Evolutionary conservation across 2,329 filamentous ascomycete species (phyloP), one percentile per base, ranked within the genome.

Genomic region (Colletotrichum costaricense): DNA sequence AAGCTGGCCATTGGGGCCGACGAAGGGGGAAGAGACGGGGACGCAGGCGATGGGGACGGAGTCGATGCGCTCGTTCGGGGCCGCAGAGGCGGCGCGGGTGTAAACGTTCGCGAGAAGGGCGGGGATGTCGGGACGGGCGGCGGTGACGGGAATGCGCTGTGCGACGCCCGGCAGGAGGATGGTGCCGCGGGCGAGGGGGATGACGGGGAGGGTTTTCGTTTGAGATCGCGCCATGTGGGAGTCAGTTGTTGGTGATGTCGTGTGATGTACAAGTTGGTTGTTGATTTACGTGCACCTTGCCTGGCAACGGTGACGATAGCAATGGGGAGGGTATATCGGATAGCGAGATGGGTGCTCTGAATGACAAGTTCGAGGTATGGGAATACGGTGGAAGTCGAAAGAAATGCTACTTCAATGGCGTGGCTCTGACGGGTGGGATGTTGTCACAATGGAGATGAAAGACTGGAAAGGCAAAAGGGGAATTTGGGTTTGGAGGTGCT

Each of bases 151-250:
- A 76, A 98, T 93, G 77, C 95, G 93, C 78, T 97, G 90, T 63
- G 95, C 92, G 69, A 95, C 91, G 75, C 95, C 95, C 4, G 97
- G 97, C 11, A 98, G 90, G 54, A 98, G 91, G 76, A 98, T 93
- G 75, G 91, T 90, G 76, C 93, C 93, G 79, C 93, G 92, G 66
- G 94, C 91, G 56, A 98, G 90, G 49, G 95, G 94, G 77, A 98
- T 93, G 78, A 98, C 85, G 58, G 96, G 94, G 42, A 98, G 83
- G 67, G 84, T 84, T 69, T 85, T 84, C 33, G 73, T 79, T 59
- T 76, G 81, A 57, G 75, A 65, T 24, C 76, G 75, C 63, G 79
- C 78, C 79, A 82, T 82, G 58, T 63, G 62, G 67, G 38, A 56
- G 35, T 28, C 56, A 42, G 42, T 11, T 55, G 14, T 19, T 35